Evolutionary conservation across 2,329 filamentous ascomycete genomes (phyloP).

Genomic region (Penicillium sp.): DNA sequence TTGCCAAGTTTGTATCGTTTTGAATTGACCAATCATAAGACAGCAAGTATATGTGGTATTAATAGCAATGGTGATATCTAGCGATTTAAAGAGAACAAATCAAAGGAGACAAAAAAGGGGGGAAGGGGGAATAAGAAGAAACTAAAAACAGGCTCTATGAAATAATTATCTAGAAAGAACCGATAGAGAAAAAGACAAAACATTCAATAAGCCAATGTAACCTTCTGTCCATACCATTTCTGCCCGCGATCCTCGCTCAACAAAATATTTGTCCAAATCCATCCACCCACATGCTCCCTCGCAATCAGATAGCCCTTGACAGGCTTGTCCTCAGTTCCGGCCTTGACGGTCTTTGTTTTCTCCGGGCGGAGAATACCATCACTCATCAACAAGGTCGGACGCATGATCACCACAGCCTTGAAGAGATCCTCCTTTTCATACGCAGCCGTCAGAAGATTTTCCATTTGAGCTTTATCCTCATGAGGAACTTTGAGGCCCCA

Average conservation of each 20-base stretch:
- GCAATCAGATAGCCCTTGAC: slow-evolving; percentile 32
- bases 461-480: slow-evolving; percentile 35
- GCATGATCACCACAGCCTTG: slow-evolving; percentile 25
- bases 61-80: not conserved
- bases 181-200: not conserved
- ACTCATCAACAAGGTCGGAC: slow-evolving; percentile 31
- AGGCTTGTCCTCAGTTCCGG: slow-evolving; percentile 26
- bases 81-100: no score
- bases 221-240: slow-evolving; percentile 21
- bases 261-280: slow-evolving; percentile 29
- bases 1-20: not conserved
- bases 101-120: no score
- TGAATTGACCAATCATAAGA: not conserved
- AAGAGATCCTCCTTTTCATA: slow-evolving; percentile 15
- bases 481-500: slow-evolving; percentile 30
- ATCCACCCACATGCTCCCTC: slow-evolving; percentile 33
- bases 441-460: slow-evolving; percentile 23
- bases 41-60: not conserved
- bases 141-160: no score
- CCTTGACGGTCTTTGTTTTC: slow-evolving; percentile 21
- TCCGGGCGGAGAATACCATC: slow-evolving; percentile 23
- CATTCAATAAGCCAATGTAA: slow-evolving; percentile 18
- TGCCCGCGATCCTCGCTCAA: slow-evolving; percentile 16
- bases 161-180: not conserved
- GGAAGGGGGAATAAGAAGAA: no score